A percentile compares a stretch with the other conserved stretches of the same genome.
phyloP scores from a whole-genome alignment of 768 basidiomycete genomes.

The Naganishia friedmannii region DNA sequence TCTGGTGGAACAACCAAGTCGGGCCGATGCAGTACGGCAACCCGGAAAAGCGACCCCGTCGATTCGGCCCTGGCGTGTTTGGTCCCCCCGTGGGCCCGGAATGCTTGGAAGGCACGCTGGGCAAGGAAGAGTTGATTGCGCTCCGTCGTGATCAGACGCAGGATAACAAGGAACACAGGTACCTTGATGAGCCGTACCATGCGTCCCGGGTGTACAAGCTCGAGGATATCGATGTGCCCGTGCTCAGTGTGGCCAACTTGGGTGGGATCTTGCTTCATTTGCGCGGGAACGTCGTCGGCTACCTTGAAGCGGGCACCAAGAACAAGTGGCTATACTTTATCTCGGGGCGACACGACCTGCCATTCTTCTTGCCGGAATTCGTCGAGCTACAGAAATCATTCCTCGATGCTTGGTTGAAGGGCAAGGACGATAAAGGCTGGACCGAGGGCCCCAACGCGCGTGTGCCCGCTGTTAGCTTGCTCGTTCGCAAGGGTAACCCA shows the following conservation, averaged over 20 bases:
- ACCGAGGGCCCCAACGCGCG: constrained; percentile 34
- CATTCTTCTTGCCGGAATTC: constrained; percentile 41
- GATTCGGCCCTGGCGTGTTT: constrained; percentile 30
- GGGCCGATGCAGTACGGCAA: constrained; percentile 36
- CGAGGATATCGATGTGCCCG: constrained; percentile 40
- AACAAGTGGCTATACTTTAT: constrained; percentile 47
- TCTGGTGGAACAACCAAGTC: constrained; percentile 39
- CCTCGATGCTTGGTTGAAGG: constrained; percentile 41
- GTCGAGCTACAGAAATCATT: constrained; percentile 39
- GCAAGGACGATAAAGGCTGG: constrained; percentile 35
- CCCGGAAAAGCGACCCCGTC: constrained; percentile 16
- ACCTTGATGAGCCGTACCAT: constrained; percentile 40
- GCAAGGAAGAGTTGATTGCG: constrained; percentile 32
- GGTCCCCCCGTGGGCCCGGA: constrained; percentile 30
- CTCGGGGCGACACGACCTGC: constrained; percentile 42
- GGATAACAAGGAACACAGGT: constrained; percentile 36
- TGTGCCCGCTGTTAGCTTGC: constrained; percentile 39
- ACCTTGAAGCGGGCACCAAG: constrained; percentile 37
- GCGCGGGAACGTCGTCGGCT: constrained; percentile 42
- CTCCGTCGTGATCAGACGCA: constrained; percentile 36
- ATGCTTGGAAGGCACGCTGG: constrained; percentile 35
- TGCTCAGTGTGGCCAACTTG: constrained; percentile 41
- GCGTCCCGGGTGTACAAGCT: constrained; percentile 35
- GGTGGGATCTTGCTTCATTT: constrained; percentile 42
- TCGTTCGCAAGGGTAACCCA: constrained; percentile 42